phyloP scores from a whole-genome alignment of 2,329 filamentous ascomycete species.

The Curvularia sp. region DNA sequence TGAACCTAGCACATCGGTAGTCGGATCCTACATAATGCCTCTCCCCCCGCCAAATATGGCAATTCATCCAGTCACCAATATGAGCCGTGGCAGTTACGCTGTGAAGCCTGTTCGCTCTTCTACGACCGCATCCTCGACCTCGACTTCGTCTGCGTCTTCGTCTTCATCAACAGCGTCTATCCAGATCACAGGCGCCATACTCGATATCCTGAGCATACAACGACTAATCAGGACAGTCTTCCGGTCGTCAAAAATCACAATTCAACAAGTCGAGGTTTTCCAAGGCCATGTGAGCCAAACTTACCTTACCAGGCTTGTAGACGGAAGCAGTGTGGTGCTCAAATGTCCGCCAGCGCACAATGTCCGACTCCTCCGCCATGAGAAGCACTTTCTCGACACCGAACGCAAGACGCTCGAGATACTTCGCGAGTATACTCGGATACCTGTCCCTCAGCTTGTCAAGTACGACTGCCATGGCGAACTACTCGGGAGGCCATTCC shows the following conservation, averaged over 20 bases:
- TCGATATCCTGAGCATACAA: constrained; percentile 48
- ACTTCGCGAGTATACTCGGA: constrained; percentile 44
- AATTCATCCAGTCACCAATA: constrained; percentile 43
- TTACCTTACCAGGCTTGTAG: constrained; percentile 51
- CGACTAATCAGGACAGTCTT: constrained; percentile 43
- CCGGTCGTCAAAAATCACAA: constrained; percentile 40
- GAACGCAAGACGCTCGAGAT: constrained; percentile 52
- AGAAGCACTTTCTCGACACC: constrained; percentile 51
- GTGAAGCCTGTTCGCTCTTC: constrained; percentile 33
- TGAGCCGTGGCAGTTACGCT: constrained; percentile 44
- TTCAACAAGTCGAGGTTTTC: constrained; percentile 48
- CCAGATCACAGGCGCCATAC: constrained; percentile 26
- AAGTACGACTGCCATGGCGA: constrained; percentile 47
- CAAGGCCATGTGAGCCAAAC: constrained; percentile 51
- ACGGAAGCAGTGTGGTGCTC: constrained; percentile 52
- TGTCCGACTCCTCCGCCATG: constrained; percentile 53
- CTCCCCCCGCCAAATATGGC: constrained; percentile 47
- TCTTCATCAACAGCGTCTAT: constrained; percentile 39
- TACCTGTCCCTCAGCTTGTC: constrained; percentile 52
- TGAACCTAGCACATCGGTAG: constrained; percentile 19
- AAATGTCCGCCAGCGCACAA: constrained; percentile 52
- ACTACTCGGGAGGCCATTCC: constrained; percentile 41
- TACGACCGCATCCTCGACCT: constrained; percentile 37
- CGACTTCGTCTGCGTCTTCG: constrained; percentile 34
- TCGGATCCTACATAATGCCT: constrained; percentile 46